phyloP scores from a whole-genome alignment of 2,329 filamentous ascomycete genomes.

The Paecilomyces sp. region DNA sequence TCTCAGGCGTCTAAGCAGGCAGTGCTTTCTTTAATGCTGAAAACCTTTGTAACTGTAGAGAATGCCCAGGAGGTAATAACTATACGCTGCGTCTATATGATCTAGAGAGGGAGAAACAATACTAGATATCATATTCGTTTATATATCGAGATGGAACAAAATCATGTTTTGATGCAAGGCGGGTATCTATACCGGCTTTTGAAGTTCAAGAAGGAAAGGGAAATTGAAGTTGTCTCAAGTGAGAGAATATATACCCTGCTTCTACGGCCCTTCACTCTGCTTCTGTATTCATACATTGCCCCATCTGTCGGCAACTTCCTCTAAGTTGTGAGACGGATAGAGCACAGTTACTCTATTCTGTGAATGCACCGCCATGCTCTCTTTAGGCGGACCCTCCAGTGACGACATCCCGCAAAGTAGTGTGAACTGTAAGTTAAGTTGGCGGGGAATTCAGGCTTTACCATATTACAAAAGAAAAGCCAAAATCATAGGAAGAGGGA shows the following conservation, averaged over 20 bases:
- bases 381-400: not conserved
- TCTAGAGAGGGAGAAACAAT: no score
- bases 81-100: no score
- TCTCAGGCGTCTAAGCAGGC: no score
- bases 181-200: not conserved
- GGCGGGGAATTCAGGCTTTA: not conserved
- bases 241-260: not conserved
- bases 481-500: not conserved
- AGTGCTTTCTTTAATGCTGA: no score
- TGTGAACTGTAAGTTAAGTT: not conserved
- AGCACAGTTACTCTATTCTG: no score
- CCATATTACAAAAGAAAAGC: not conserved
- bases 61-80: no score
- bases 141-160: no score
- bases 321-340: no score
- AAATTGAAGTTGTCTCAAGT: not conserved
- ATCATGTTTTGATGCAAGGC: no score
- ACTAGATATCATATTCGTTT: no score
- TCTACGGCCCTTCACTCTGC: not conserved
- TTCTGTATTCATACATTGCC: not conserved
- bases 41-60: no score
- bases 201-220: not conserved
- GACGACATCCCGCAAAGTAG: not conserved
- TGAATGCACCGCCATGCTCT: not conserved
- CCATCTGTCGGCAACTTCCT: not conserved